Evolutionary conservation across 1,284 basidiomycete species (phyloP), one percentile per base, ranked within the genome.

Genomic region (Naganishia albida): DNA sequence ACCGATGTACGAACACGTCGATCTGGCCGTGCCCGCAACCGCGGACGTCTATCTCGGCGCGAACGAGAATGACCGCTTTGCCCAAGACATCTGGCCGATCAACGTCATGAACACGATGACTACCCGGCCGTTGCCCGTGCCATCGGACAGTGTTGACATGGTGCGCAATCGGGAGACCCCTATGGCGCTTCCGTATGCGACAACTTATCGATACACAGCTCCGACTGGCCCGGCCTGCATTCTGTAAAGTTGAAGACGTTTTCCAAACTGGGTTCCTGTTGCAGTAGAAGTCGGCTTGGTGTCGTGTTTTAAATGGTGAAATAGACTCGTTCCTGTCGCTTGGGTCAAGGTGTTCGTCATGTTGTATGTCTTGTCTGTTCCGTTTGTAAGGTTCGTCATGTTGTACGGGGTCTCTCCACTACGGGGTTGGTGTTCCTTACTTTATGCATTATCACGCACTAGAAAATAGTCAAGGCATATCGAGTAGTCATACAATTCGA

Each of bases 41-140:
- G 57, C 48, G 13, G 46, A 49, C n/a, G 46, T 26, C 15, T 50
- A 60, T 16, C 46, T 48, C 46, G 46, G 46, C 46, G 16, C 16
- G 7, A 42, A 38, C 8, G 46, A 23, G 13, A 25, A 40, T 18
- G 30, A 18, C n/a, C 34, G 23, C 38, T 39, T 40, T 16, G 25
- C 25, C 54, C 57, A 50, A 34, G 57, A 60, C 50, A 60, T 60
- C 30, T 60, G 57, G 57, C 57, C 57, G 12, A 46, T 49, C 8
- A 60, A 60, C 23, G 38, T 60, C 20, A 60, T 60, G 57, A 39
- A 38, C 23, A 40, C 46, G 2, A 49, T 42, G 46, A 39, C 34
- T 1, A 42, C 20, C n/a, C 38, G 26, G 46, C 46, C 44, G 0
- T 40, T 60, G 16, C 57, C 57, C 8, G 12, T 42, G 13, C 57